These are phyloP conservation scores for Baudoinia panamericana DNA, from an alignment of 495 filamentous ascomycete genomes.

Conservation along the genomic window DNA sequence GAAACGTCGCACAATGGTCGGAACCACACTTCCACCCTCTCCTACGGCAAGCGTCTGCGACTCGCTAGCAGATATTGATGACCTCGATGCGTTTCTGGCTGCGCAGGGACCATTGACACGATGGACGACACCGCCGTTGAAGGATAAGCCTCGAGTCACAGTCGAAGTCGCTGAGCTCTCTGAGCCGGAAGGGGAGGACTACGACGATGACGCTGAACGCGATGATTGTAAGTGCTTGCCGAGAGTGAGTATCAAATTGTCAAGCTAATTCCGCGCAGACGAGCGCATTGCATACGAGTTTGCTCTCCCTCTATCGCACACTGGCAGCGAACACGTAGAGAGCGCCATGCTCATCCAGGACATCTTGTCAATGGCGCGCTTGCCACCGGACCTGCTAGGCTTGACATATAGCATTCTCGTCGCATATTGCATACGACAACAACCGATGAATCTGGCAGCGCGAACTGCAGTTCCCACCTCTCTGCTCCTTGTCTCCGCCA, in stretches of 20 bases:
- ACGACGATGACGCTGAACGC: neutral
- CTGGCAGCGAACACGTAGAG: neutral
- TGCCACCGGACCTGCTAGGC: neutral
- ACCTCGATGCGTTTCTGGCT: constrained; percentile 12
- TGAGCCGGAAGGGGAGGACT: neutral
- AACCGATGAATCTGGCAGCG: neutral
- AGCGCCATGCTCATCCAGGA: neutral
- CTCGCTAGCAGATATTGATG: constrained; percentile 8
- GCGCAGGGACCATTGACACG: constrained; percentile 2
- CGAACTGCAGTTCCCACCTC: neutral
- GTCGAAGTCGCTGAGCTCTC: neutral
- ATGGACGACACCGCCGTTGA: constrained; percentile 6
- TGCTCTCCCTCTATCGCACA: neutral
- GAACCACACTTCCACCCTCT: constrained; percentile 3
- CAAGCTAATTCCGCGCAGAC: no score
- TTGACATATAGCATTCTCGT: constrained; percentile 6
- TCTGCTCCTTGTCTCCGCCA: neutral
- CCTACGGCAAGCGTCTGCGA: constrained; percentile 9
- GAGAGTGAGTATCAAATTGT: no score
- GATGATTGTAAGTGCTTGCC: constrained; percentile 4
- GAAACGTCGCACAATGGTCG: neutral
- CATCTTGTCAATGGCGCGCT: neutral
- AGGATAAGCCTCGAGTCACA: neutral
- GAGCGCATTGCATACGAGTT: constrained; percentile 1
- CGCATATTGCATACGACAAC: neutral